These are phyloP conservation scores for Tremella fuciformis DNA, from an alignment of 768 basidiomycete genomes.

Conservation along the genomic window DNA sequence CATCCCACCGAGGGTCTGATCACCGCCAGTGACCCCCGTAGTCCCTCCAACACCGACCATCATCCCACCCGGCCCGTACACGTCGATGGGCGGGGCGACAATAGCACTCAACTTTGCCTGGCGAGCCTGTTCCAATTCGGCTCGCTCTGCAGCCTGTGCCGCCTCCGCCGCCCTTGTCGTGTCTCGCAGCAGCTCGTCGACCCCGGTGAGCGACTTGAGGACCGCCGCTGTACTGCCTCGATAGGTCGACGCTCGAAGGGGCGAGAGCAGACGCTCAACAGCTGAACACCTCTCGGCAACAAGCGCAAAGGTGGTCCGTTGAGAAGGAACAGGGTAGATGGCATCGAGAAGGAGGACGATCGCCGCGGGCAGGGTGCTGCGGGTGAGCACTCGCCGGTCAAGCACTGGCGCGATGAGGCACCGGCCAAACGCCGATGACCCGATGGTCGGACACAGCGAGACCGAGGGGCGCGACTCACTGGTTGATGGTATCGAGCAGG, in stretches of 20 bases:
- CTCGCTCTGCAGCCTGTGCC: background rate
- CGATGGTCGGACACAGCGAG: no score
- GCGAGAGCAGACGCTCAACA: background rate
- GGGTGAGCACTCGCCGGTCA: background rate
- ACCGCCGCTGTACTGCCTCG: slow-evolving; percentile 1
- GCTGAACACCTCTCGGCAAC: background rate
- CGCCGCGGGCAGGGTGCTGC: slow-evolving; percentile 1
- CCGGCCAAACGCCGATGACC: no score
- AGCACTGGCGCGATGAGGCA: no score
- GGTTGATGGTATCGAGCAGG: slow-evolving; percentile 4
- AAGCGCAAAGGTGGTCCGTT: background rate
- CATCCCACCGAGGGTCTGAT: no score
- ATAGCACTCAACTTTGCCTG: no score
- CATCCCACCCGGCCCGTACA: no score
- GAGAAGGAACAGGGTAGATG: slow-evolving; percentile 4
- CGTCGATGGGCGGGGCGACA: no score
- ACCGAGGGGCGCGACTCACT: background rate
- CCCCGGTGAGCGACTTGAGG: background rate
- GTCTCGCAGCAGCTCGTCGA: background rate
- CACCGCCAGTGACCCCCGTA: no score
- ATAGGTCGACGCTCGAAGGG: background rate
- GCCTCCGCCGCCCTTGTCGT: background rate
- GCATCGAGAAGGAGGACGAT: slow-evolving; percentile 2
- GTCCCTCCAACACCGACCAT: no score
- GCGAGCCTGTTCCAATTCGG: no score